Evolutionary conservation across 2,329 filamentous ascomycete species (phyloP), one percentile per base, ranked within the genome.

Genomic region (Paecilomyces formosus): DNA sequence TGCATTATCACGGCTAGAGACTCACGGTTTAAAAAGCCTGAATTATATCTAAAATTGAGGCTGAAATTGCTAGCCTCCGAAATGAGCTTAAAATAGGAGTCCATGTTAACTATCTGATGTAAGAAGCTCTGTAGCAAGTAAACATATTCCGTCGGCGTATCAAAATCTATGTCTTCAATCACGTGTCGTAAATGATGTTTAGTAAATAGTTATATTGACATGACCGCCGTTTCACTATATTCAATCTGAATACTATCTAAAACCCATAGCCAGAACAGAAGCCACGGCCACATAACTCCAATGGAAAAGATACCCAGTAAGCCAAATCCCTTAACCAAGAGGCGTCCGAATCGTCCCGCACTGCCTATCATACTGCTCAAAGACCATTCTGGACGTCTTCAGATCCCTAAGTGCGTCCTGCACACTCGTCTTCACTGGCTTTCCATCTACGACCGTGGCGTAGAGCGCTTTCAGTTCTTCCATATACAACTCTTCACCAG

Each of bases 371-470:
- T 71, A 72, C 58, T 74, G 71, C 28, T 69, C 68, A 55, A 72
- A 73, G 58, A 74, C 71, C 59, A 66, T 66, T 58, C 67, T 63
- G 53, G 73, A 66, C 50, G 75, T 56, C 55, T 61, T 70, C 56
- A 78, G 55, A 63, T 77, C 75, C 59, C 70, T 64, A 54, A 72
- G 21, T 0, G 72, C 72, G 66, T 77, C 74, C 30, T 65, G 58
- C 1, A 67, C 67, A 7, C 65, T 71, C 11, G 74, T 76, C 60
- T 74, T 75, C 13, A 68, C 65, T 22, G 60, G 35, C 55, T 63
- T 63, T 3, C 63, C 67, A 21, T 68, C 62, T 3, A 66, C 63
- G 5, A 77, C 57, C 60, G 72, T 74, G 5, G 65, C 65, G 63
- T 76, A 65, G 64, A 77, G 63, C 31, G 69, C 70, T 55, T 64